Evolutionary conservation across 495 filamentous ascomycete genomes (phyloP), one percentile per base, ranked within the genome.

Genomic region (Penicillium odoratum): DNA sequence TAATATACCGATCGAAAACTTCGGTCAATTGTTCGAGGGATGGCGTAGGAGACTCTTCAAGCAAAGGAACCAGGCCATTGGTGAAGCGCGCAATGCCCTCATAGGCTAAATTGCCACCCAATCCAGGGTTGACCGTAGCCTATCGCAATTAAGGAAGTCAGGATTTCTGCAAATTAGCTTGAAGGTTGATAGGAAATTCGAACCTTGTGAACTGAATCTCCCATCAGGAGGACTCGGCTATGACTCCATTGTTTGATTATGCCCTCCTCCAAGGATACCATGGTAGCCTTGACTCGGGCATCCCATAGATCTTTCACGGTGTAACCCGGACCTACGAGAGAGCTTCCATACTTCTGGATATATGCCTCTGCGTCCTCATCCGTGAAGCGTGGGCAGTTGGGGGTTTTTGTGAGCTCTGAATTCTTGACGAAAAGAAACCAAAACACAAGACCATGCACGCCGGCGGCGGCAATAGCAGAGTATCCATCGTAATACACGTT

Each of bases 131-230:
- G 29, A 64, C 53, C 29, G 61, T 64, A 10, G 48, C 38, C 47
- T 52, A 34, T 25, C 8, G 13, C 7, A 3, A 30, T 3, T n/a
- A 31, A n/a, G 5, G 1, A 7, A 3, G 25, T 49, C 7, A 33
- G 30, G 29, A 30, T 21, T 3, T 49, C 21, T 21, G 21, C 28
- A 28, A 11, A 33, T 33, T 33, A 33, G 31, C 10, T 10, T 33
- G 21, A 31, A 47, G 28, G 0, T 45, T 29, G 52, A 10, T 0
- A 8, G 33, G 49, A 0, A 36, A 44, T 21, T 7, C 49, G 1
- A 33, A 63, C 62, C 56, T 68, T 68, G 31, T 62, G 63, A 43
- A 66, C 56, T 15, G 58, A 46, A 47, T 68, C 65, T 3, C 65
- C 65, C 31, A 68, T 60, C 16, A 64, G 42, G 13, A 65, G 48